Percentiles rank a stretch among this genome's conserved stretches.
phyloP scores from a whole-genome alignment of 2,329 filamentous ascomycete genomes.

The Botrytis hyacinthi region DNA sequence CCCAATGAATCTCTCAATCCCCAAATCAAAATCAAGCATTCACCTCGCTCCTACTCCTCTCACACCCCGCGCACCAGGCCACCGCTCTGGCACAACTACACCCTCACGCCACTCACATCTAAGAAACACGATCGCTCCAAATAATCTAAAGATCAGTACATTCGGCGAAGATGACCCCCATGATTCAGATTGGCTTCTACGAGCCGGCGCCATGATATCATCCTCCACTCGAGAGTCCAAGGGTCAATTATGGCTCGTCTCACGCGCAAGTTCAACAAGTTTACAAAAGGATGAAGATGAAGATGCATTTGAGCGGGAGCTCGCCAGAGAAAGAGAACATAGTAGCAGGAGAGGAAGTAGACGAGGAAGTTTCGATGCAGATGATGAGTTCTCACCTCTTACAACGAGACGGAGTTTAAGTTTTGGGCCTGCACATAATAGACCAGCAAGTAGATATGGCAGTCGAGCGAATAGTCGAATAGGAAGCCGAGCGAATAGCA shows the following conservation, averaged over 20 bases:
- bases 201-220: slow-evolving; percentile 61
- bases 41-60: slow-evolving; percentile 44
- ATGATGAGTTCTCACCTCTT: slow-evolving; percentile 40
- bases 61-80: slow-evolving; percentile 16
- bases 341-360: slow-evolving; percentile 41
- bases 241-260: slow-evolving; percentile 67
- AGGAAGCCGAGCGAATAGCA: slow-evolving; percentile 28
- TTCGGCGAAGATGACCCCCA: slow-evolving; percentile 41
- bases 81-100: slow-evolving; percentile 34
- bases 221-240: slow-evolving; percentile 64
- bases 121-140: slow-evolving; percentile 30
- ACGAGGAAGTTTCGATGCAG: slow-evolving; percentile 39
- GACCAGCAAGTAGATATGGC: slow-evolving; percentile 47
- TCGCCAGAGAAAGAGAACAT: slow-evolving; percentile 50
- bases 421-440: slow-evolving; percentile 45
- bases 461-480: slow-evolving; percentile 43
- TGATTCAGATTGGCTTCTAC: slow-evolving; percentile 64
- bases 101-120: slow-evolving; percentile 23
- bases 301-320: slow-evolving; percentile 51
- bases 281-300: slow-evolving; percentile 54
- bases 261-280: slow-evolving; percentile 62
- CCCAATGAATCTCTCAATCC: slow-evolving; percentile 32
- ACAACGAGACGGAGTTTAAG: slow-evolving; percentile 36
- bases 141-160: slow-evolving; percentile 34
- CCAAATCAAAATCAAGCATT: slow-evolving; percentile 65